phyloP scores from a whole-genome alignment of 352 stramenopile species.

The Globisporangium alternatum region DNA sequence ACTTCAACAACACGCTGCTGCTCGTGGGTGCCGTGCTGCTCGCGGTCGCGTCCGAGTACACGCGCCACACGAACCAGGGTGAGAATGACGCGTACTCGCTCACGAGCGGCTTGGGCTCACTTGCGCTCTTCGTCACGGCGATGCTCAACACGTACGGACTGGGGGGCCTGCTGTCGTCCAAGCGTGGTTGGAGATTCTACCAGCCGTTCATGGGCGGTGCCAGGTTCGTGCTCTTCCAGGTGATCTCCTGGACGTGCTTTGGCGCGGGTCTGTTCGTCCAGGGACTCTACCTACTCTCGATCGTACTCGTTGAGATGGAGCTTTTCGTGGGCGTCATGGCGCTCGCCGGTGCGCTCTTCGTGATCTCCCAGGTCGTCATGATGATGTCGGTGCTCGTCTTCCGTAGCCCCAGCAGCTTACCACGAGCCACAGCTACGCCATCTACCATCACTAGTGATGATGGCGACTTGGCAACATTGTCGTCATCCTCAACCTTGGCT shows the following conservation, averaged over 20 bases:
- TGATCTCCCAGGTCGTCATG: conserved; percentile 75
- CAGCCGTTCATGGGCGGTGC: conserved; percentile 79
- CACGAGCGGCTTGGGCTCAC: conserved; percentile 51
- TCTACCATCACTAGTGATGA: not conserved
- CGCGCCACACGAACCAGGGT: conserved; percentile 25
- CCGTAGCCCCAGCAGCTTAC: conserved; percentile 10
- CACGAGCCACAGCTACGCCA: conserved; percentile 15
- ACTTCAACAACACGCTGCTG: conserved; percentile 86
- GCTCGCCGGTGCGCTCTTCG: conserved; percentile 54
- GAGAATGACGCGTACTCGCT: conserved; percentile 43
- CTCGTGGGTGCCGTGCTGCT: conserved; percentile 65
- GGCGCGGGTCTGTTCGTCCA: conserved; percentile 63
- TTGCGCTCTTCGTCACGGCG: conserved; percentile 69
- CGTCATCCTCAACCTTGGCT: not conserved
- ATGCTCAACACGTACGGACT: conserved; percentile 84
- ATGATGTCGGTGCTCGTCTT: conserved; percentile 83
- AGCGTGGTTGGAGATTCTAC: conserved; percentile 81
- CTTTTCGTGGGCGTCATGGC: conserved; percentile 75
- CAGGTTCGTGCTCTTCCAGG: conserved; percentile 72
- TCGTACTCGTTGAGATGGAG: conserved; percentile 76
- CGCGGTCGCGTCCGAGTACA: conserved; percentile 55
- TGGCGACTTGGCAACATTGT: conserved; percentile 7
- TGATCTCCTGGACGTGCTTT: conserved; percentile 81
- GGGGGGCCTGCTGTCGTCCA: conserved; percentile 63
- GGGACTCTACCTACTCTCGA: conserved; percentile 70